phyloP scores from a whole-genome alignment of 306 rosid genomes.

The Rosa multiflora region DNA sequence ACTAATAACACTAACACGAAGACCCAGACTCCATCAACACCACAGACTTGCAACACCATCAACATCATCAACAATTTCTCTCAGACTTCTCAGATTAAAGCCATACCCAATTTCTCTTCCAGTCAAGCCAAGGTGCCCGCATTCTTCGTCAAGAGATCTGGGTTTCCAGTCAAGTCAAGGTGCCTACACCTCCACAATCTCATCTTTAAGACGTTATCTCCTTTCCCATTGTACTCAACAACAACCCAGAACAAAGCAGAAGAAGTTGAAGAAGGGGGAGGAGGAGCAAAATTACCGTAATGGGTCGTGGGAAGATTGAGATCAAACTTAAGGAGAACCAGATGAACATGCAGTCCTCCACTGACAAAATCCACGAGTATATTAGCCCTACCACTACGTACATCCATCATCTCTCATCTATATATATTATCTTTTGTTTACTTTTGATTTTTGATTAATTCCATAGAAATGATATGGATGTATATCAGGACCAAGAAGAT shows the following conservation, averaged over 20 bases:
- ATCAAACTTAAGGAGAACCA: slow-evolving; percentile 73
- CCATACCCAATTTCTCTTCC: too few relatives aligned
- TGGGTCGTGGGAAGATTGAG: slow-evolving; percentile 87
- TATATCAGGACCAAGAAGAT: too few relatives aligned
- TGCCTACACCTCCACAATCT: slow-evolving; percentile 18
- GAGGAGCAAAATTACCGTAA: background rate
- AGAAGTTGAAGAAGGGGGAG: background rate
- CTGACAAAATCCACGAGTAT: slow-evolving; percentile 61
- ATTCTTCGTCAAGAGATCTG: too few relatives aligned
- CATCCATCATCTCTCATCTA: background rate
- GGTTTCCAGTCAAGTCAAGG: too few relatives aligned
- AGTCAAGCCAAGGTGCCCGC: too few relatives aligned
- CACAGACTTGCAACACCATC: too few relatives aligned
- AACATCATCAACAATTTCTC: too few relatives aligned
- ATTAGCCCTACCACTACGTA: slow-evolving; percentile 57
- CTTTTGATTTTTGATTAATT: background rate
- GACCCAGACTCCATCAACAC: too few relatives aligned
- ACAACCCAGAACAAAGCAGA: background rate
- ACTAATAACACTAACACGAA: too few relatives aligned
- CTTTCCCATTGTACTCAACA: slow-evolving; percentile 16
- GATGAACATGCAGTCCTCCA: slow-evolving; percentile 73
- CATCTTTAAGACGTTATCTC: slow-evolving; percentile 13
- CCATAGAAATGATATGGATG: background rate
- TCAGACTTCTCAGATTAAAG: too few relatives aligned
- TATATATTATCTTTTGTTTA: background rate